phyloP scores from a whole-genome alignment of 2,329 filamentous ascomycete genomes.

The Ophiostoma sp. region DNA sequence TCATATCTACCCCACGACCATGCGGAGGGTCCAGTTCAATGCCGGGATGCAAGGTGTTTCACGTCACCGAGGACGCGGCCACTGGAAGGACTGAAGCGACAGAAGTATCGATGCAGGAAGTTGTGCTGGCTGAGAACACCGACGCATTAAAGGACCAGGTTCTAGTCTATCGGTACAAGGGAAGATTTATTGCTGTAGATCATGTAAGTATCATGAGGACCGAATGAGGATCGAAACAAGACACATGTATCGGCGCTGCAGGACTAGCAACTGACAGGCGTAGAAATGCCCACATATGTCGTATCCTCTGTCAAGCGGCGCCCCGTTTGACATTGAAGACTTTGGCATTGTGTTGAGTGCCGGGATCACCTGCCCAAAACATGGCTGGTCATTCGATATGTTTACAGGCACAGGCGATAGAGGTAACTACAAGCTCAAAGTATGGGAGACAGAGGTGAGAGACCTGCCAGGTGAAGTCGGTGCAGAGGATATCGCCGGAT shows the following conservation, averaged over 20 bases:
- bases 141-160: slow-evolving; percentile 53
- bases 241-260: no score
- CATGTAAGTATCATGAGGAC: slow-evolving; percentile 48
- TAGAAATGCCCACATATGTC: slow-evolving; percentile 65
- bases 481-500: background rate
- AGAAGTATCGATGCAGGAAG: slow-evolving; percentile 36
- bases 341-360: slow-evolving; percentile 55
- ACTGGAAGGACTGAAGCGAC: slow-evolving; percentile 34
- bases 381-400: slow-evolving; percentile 67
- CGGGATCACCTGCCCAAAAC: slow-evolving; percentile 62
- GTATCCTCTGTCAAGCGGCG: slow-evolving; percentile 59
- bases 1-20: slow-evolving; percentile 36
- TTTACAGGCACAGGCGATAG: slow-evolving; percentile 58
- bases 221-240: background rate
- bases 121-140: slow-evolving; percentile 29
- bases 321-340: slow-evolving; percentile 66
- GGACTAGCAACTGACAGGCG: background rate
- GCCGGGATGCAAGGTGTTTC: slow-evolving; percentile 57
- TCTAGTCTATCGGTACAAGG: slow-evolving; percentile 59
- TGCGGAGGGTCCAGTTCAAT: slow-evolving; percentile 38
- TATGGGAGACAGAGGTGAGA: slow-evolving; percentile 60
- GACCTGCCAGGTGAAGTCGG: slow-evolving; percentile 19
- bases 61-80: slow-evolving; percentile 40
- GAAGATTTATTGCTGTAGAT: slow-evolving; percentile 61
- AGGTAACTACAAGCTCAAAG: slow-evolving; percentile 54